Evolutionary conservation across 495 filamentous ascomycete genomes (phyloP), one percentile per base, ranked within the genome.

Genomic region (Penicillium macrosclerotiorum): DNA sequence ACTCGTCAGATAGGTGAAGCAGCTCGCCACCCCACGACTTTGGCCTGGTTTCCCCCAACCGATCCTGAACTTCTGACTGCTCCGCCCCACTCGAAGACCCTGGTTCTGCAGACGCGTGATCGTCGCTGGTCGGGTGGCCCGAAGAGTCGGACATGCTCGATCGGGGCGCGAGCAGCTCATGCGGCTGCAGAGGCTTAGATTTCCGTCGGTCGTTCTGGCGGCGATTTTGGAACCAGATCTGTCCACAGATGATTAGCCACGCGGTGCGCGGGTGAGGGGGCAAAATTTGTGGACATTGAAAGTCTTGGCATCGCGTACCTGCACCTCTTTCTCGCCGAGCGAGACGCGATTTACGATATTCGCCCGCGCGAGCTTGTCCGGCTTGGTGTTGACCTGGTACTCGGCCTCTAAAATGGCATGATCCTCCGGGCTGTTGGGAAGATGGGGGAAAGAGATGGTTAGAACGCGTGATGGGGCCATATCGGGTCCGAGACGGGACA

Each of bases 161-260:
- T 46, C 71, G 69, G 16, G 83, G 76, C 20, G 76, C 78, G 9
- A 80, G 73, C 20, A 94, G 78, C 64, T 95, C 89, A 57, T 94
- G 83, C 17, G 88, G 83, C 22, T 89, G 78, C 14, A 96, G 74
- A 19, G 93, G 93, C 49, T 89, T 86, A 42, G 90, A 87, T 73
- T 92, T 95, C 45, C 94, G 81, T 43, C 94, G 82, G 57, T 90
- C 85, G 68, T 90, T 95, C 63, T 99, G 94, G 49, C 94, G 81
- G 62, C 91, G 83, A 57, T 99, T 99, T 62, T 97, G 94, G 68
- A 99, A 99, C 94, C 94, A 99, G 55, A 99, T 96, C 93, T 98
- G 63, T 38, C 8, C 23, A 45, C 32, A 35, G 22, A 38, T 36
- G 47, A 33, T 49, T 16, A 52, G 49, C 32, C 20, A 34, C 9